A percentile compares a stretch with the other conserved stretches of the same genome.
phyloP scores from a whole-genome alignment of 441 rosid species.

The Gossypium laxum region DNA sequence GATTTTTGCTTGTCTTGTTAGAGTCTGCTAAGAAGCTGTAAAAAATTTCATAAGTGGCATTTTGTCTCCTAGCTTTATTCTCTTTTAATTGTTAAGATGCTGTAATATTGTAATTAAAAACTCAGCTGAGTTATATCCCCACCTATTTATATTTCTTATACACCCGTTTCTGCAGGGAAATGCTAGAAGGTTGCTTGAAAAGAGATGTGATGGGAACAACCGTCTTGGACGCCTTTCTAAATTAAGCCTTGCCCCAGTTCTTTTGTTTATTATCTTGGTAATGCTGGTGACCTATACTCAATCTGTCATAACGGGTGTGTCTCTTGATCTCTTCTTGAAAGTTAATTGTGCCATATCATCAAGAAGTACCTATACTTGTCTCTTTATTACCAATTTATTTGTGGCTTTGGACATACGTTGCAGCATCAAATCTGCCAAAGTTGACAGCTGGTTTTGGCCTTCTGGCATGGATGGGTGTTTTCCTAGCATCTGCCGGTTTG shows the following conservation, averaged over 20 bases:
- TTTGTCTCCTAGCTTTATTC: not conserved
- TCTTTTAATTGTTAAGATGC: not conserved
- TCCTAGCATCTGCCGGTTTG: slow-evolving; percentile 65
- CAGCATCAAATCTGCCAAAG: slow-evolving; percentile 76
- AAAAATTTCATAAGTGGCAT: not conserved
- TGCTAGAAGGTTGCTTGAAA: slow-evolving; percentile 75
- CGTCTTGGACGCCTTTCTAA: slow-evolving; percentile 64
- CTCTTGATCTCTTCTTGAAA: slow-evolving; percentile 15
- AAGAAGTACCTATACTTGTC: not conserved
- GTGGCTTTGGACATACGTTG: slow-evolving; percentile 14
- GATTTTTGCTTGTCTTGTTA: slow-evolving; percentile 1
- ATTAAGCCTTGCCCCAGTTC: slow-evolving; percentile 75
- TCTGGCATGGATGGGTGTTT: slow-evolving; percentile 77
- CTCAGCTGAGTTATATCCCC: not conserved
- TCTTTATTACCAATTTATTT: not conserved
- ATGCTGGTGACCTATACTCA: slow-evolving; percentile 53
- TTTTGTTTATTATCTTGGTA: slow-evolving; percentile 58
- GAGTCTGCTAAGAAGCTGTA: not conserved
- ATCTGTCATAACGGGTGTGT: slow-evolving; percentile 61
- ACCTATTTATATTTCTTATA: not conserved
- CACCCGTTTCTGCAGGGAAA: slow-evolving; percentile 53
- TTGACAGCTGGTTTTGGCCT: slow-evolving; percentile 66
- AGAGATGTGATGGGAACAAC: slow-evolving; percentile 59
- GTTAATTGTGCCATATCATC: slow-evolving; percentile 1
- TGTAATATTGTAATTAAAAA: not conserved